Evolutionary conservation across 495 filamentous ascomycete species (phyloP).

Genomic region (Letharia columbiana): DNA sequence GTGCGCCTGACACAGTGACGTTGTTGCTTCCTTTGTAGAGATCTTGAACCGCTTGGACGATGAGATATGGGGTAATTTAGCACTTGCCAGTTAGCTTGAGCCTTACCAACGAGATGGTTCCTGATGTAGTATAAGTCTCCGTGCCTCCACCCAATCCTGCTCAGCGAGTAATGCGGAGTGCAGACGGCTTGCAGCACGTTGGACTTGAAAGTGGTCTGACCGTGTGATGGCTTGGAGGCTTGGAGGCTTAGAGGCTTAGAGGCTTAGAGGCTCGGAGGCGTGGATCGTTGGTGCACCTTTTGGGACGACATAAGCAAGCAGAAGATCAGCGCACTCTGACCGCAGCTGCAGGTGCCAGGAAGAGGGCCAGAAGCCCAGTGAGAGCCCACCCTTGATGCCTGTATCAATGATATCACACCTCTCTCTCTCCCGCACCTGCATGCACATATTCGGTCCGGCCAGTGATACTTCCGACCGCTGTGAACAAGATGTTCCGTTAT

Average conservation of each 20-base stretch:
- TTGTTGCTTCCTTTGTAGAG: neutral
- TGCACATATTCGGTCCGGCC: neutral
- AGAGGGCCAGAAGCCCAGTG: neutral
- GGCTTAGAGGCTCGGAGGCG: too few species aligned
- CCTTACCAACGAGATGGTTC: constrained; percentile 8
- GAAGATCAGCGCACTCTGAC: neutral
- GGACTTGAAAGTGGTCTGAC: neutral
- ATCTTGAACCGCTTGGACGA: neutral
- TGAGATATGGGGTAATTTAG: constrained; percentile 12
- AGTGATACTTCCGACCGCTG: neutral
- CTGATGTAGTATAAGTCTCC: constrained; percentile 10
- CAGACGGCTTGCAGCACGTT: neutral
- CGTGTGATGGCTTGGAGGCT: neutral
- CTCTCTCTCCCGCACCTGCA: neutral
- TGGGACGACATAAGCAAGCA: neutral
- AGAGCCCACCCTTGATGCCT: neutral
- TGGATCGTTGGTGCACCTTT: neutral
- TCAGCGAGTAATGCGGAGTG: neutral
- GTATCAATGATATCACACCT: neutral
- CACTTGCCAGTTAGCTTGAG: neutral
- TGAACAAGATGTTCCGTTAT: neutral
- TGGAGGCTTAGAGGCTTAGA: neutral
- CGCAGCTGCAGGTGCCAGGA: neutral
- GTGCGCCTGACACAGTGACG: neutral
- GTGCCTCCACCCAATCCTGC: neutral